A percentile compares a stretch with the other conserved stretches of the same genome.
These are phyloP conservation scores for Debaryomycetaceae sp. DNA, from an alignment of 1,139 yeast genomes.

Conservation along the genomic window DNA sequence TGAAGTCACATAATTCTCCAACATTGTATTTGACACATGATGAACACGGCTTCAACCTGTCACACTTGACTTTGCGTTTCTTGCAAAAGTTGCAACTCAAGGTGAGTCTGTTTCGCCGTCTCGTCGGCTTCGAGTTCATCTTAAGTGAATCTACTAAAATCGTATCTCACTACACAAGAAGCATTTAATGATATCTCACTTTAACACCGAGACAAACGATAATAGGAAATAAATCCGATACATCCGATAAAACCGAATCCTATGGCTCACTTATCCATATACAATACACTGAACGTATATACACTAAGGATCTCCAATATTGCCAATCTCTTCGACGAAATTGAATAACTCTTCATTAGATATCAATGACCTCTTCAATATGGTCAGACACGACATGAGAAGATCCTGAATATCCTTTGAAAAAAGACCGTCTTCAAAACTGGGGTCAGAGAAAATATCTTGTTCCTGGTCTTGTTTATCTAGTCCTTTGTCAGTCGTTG, in stretches of 20 bases:
- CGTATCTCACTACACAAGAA: background rate
- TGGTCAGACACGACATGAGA: background rate
- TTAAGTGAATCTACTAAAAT: background rate
- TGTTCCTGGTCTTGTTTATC: background rate
- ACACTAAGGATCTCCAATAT: background rate
- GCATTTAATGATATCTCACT: too few species aligned
- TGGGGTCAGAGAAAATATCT: background rate
- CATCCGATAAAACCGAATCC: background rate
- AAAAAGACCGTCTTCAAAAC: background rate
- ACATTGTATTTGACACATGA: constrained; percentile 28
- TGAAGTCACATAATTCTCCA: constrained; percentile 27
- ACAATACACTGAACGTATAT: background rate
- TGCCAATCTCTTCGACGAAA: background rate
- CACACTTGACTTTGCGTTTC: constrained; percentile 37
- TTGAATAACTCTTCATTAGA: background rate
- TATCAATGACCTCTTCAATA: background rate
- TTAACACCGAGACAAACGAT: too few species aligned
- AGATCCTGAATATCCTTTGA: background rate
- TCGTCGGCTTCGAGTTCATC: background rate
- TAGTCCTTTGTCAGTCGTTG: background rate
- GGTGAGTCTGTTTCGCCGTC: constrained; percentile 26
- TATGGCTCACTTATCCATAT: background rate
- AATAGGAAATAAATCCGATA: background rate
- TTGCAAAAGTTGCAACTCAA: constrained; percentile 40
- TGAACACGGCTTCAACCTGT: constrained; percentile 26